Evolutionary conservation across 805 yeast species (phyloP).

Genomic region (Ogataea henricii): DNA sequence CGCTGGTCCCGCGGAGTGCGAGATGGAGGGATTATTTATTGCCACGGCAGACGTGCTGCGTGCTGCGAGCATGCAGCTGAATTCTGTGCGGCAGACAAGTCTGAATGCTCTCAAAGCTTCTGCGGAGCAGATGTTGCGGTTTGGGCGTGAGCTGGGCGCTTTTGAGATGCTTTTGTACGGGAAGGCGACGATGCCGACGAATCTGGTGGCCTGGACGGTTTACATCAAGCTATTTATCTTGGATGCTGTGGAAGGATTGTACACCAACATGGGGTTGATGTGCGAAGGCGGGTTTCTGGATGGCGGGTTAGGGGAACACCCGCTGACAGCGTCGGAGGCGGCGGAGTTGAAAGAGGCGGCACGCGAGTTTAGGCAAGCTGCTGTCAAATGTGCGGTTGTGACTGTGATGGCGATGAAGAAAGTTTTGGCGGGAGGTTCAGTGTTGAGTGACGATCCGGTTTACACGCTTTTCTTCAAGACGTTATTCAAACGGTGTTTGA

Average conservation of each 20-base stretch:
- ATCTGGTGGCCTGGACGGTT: slow-evolving; percentile 10
- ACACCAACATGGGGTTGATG: slow-evolving; percentile 5
- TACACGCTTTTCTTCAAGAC: slow-evolving; percentile 13
- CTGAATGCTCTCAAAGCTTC: background rate
- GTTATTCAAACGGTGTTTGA: slow-evolving; percentile 1
- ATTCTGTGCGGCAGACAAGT: slow-evolving; percentile 2
- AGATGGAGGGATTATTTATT: slow-evolving; percentile 2
- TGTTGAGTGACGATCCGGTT: slow-evolving; percentile 8
- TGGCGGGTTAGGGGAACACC: slow-evolving; percentile 3
- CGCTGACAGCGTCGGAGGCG: slow-evolving; percentile 6
- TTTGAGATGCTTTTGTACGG: slow-evolving; percentile 6
- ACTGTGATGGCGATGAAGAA: slow-evolving; percentile 2
- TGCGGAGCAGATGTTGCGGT: slow-evolving; percentile 3
- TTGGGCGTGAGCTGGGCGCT: slow-evolving; percentile 6
- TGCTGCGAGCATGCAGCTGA: slow-evolving; percentile 1
- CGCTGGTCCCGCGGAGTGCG: background rate
- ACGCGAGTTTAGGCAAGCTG: background rate
- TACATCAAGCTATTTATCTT: slow-evolving; percentile 8
- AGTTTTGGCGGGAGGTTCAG: slow-evolving; percentile 6
- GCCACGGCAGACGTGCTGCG: background rate
- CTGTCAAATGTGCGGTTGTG: slow-evolving; percentile 10
- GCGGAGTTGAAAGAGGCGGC: slow-evolving; percentile 2
- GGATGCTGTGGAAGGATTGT: slow-evolving; percentile 11
- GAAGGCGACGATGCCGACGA: background rate
- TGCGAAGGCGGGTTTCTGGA: slow-evolving; percentile 4